Conservation (phyloP, 805 yeast species). For the Starmerella sp. region DNA sequence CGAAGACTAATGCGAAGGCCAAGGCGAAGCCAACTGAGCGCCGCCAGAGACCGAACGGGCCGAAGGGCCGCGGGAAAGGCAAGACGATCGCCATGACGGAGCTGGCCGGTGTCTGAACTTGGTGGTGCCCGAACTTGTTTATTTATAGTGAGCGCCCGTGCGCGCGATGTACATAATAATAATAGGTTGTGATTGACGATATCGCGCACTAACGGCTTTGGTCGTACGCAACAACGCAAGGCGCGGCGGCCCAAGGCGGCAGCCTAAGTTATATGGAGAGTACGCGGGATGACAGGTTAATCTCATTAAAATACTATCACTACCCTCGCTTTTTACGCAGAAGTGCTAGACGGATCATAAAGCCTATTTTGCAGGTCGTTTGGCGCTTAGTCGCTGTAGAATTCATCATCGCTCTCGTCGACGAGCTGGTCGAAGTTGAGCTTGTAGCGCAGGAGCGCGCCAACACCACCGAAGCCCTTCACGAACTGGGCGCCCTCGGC, state of each 20-base stretch:
- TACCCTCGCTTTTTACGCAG: neutral
- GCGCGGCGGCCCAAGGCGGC: too few species aligned
- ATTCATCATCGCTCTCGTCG: constrained; percentile 82
- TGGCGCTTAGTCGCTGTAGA: constrained; percentile 43
- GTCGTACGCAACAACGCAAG: too few species aligned
- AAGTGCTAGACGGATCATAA: neutral
- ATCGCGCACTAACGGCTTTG: too few species aligned
- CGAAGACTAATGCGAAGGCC: neutral
- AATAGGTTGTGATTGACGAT: too few species aligned
- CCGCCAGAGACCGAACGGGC: neutral
- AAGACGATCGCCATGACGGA: neutral
- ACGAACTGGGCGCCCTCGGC: constrained; percentile 98
- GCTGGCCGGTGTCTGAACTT: neutral
- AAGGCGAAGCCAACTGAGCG: neutral
- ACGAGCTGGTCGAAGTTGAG: constrained; percentile 92
- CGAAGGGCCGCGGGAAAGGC: neutral
- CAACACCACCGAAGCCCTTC: constrained; percentile 97
- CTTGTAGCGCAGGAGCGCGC: constrained; percentile 90
- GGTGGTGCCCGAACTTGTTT: neutral
- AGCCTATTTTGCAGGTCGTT: neutral
- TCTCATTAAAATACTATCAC: neutral
- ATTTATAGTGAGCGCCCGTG: neutral
- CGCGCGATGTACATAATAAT: neutral
- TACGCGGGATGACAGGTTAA: neutral
- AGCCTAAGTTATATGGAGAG: too few species aligned